Base-by-base conservation (phyloP, 2,329 filamentous ascomycete species). In the Xylariaceae sp. region DNA sequence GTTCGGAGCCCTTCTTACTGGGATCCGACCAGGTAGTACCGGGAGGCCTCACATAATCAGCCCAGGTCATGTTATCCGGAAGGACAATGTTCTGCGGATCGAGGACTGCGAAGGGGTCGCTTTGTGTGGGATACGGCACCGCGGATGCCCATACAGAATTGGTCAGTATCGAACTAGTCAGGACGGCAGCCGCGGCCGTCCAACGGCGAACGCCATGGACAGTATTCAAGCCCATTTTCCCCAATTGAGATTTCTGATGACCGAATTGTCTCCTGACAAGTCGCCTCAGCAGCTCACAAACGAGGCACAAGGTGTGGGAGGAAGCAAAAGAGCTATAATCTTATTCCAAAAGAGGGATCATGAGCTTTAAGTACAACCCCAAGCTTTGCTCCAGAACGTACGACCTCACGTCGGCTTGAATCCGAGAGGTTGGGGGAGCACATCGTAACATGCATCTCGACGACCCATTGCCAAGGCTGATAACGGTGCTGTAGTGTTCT, bases 41-140 rank as follows among this genome's bases (percentile, higher is more conserved):
- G 0, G 81, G 81, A 1, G 78, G 78, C 14, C 70, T 68, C 9
- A 72, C 73, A 62, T 75, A 83, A 58, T 84, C 79, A 5, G 65
- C 74, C 79, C 78, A 81, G 8, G 78, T 81, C 80, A 83, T 82
- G 65, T 81, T 76, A 59, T 82, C 79, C 0, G 80, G 79, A 56
- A 82, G 82, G 6, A 79, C 78, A 77, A 80, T 82, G 29, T 79
- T 74, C 65, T 83, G 81, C 34, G 76, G 74, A 62, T 84, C 81
- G 31, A 83, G 73, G 3, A 80, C 71, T 14, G 74, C 70, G 62
- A 84, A 83, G 0, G 80, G 79, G 40, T 79, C 74, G 16, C 58
- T 62, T 19, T 21, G 61, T 29, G 53, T 43, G 12, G 46, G 34
- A 41, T 7, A 58, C 11, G 68, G 67, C 8, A 43, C 68, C 14